phyloP scores from a whole-genome alignment of 2,329 filamentous ascomycete species.

The Gyromitra esculenta region DNA sequence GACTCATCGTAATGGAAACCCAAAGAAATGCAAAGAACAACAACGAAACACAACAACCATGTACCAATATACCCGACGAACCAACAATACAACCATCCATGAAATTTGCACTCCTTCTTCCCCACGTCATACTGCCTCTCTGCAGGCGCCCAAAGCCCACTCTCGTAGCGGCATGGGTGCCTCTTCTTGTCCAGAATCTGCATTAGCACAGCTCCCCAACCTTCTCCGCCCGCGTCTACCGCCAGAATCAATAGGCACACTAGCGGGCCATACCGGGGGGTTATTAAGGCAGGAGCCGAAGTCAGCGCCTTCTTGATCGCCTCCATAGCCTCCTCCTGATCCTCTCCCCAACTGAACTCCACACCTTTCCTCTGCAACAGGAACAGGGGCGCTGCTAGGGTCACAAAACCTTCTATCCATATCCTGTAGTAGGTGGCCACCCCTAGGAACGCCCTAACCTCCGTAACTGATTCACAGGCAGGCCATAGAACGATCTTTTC shows the following conservation, averaged over 20 bases:
- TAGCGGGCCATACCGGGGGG: neutral
- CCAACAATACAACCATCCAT: too few species aligned
- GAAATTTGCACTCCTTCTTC: neutral
- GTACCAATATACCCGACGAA: too few species aligned
- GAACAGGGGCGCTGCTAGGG: neutral
- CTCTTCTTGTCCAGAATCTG: neutral
- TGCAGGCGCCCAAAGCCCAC: neutral
- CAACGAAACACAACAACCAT: too few species aligned
- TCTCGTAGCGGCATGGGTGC: neutral
- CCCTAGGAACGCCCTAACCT: neutral
- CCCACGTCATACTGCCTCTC: neutral
- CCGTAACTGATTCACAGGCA: neutral
- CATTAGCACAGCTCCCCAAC: neutral
- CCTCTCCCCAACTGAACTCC: neutral
- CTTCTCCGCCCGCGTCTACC: neutral
- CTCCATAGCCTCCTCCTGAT: neutral
- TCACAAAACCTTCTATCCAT: neutral
- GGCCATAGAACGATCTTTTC: neutral
- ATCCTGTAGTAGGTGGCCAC: neutral
- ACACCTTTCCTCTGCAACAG: neutral
- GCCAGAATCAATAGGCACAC: neutral
- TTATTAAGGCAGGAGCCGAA: neutral
- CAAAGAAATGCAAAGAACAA: too few species aligned
- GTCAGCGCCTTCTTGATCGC: neutral
- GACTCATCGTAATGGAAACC: too few species aligned